phyloP scores from a whole-genome alignment of 768 basidiomycete genomes.

The Gymnopilus junonius region DNA sequence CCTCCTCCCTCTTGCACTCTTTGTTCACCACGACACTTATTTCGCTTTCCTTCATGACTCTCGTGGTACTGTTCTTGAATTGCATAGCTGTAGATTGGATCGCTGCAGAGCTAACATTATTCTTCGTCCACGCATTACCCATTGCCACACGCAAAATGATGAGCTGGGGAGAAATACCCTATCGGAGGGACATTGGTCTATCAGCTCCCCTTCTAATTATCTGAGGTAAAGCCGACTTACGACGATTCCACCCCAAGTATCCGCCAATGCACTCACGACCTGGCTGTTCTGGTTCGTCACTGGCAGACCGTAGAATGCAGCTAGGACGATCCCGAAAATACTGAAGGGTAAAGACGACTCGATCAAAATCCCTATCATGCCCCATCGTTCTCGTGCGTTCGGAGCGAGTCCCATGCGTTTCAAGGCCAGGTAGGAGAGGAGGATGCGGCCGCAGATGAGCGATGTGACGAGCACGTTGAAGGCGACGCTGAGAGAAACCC shows the following conservation, averaged over 20 bases:
- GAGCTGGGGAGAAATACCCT: slow-evolving; percentile 11
- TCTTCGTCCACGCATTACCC: too few species aligned
- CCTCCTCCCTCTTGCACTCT: too few species aligned
- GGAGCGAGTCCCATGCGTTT: background rate
- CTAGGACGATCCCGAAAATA: slow-evolving; percentile 2
- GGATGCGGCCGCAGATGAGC: background rate
- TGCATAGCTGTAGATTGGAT: too few species aligned
- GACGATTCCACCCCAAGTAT: background rate
- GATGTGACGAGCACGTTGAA: slow-evolving; percentile 7
- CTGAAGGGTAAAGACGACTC: slow-evolving; percentile 10
- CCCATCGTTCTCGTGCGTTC: background rate
- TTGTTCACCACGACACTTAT: too few species aligned
- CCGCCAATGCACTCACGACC: background rate
- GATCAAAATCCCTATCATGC: slow-evolving; percentile 6
- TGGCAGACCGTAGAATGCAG: background rate
- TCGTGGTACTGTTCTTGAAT: too few species aligned
- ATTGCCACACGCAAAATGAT: slow-evolving; percentile 13
- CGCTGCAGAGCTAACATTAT: too few species aligned
- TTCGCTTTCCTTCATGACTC: too few species aligned
- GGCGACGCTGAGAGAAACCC: slow-evolving; percentile 5
- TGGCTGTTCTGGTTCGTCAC: background rate
- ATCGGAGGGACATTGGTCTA: background rate
- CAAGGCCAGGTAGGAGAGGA: background rate
- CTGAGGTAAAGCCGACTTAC: background rate
- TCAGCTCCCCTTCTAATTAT: background rate